A percentile compares a stretch with the other conserved stretches of the same genome.
phyloP scores from a whole-genome alignment of 768 basidiomycete genomes.

The Amanita molliuscula region DNA sequence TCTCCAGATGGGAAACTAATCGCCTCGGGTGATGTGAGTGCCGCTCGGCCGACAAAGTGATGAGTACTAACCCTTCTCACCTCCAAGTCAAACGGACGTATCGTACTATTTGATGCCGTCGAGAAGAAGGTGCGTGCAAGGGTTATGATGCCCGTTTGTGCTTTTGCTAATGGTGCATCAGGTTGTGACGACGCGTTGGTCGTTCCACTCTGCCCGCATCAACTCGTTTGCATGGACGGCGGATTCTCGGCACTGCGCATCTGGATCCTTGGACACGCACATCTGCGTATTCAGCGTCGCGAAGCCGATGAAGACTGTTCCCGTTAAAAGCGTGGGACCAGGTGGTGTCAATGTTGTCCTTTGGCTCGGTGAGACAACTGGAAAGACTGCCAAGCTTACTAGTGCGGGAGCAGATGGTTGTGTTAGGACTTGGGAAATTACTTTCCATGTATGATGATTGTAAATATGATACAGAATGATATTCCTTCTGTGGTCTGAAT shows the following conservation, averaged over 20 bases:
- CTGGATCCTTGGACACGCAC: conserved; percentile 88
- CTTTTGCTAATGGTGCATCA: conserved; percentile 15
- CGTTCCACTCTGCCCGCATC: conserved; percentile 76
- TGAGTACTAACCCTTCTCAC: neutral
- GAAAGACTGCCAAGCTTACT: conserved; percentile 42
- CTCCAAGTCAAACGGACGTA: conserved; percentile 66
- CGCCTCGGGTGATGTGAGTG: conserved; percentile 79
- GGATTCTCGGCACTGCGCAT: conserved; percentile 69
- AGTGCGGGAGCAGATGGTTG: conserved; percentile 79
- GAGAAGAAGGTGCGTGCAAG: conserved; percentile 42
- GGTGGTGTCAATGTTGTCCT: conserved; percentile 77
- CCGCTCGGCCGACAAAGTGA: neutral
- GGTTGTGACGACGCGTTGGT: conserved; percentile 72
- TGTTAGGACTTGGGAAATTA: conserved; percentile 63
- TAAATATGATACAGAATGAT: neutral
- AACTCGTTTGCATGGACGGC: conserved; percentile 69
- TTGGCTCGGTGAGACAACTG: conserved; percentile 44
- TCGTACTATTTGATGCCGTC: conserved; percentile 64
- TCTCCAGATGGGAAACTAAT: conserved; percentile 68
- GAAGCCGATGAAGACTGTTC: conserved; percentile 61
- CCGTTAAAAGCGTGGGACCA: conserved; percentile 78
- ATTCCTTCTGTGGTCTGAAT: neutral
- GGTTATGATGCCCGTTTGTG: neutral
- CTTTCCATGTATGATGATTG: conserved; percentile 27
- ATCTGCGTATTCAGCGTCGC: conserved; percentile 80